Percentiles rank a stretch among this genome's conserved stretches.
Evolutionary conservation across 228 moss, liverwort and hornwort species (phyloP).

Genomic region (Sphagnum fallax): DNA sequence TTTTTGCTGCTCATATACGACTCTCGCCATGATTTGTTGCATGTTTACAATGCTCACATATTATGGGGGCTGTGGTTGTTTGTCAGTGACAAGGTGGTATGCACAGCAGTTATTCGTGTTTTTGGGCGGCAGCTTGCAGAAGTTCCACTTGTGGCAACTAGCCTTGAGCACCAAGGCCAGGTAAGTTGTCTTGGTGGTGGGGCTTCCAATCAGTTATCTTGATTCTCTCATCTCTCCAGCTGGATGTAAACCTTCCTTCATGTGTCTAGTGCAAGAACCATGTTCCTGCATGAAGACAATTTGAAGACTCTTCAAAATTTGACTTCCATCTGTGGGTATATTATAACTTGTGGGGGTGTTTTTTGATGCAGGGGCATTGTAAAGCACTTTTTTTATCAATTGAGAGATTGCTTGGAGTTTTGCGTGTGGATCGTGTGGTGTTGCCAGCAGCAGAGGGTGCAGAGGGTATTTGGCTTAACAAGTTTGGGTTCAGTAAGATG

Average conservation of each 20-base stretch:
- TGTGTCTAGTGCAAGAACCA: too few relatives aligned
- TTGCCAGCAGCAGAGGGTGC: constrained; percentile 96
- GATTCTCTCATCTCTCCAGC: neutral
- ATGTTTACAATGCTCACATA: neutral
- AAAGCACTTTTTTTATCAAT: constrained; percentile 83
- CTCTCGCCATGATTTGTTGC: too few relatives aligned
- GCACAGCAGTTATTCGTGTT: constrained; percentile 50
- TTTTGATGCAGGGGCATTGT: constrained; percentile 69
- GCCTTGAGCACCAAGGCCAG: constrained; percentile 47
- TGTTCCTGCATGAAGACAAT: too few relatives aligned
- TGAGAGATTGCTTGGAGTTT: constrained; percentile 79
- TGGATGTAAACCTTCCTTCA: too few relatives aligned
- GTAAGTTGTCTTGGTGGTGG: constrained; percentile 14
- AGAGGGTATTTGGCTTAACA: constrained; percentile 93
- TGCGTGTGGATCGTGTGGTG: constrained; percentile 77
- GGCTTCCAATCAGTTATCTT: too few relatives aligned
- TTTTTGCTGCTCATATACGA: too few relatives aligned
- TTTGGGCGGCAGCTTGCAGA: constrained; percentile 61
- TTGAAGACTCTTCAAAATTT: too few relatives aligned
- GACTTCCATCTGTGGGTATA: too few relatives aligned
- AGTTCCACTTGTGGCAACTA: constrained; percentile 53
- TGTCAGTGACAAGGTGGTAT: neutral
- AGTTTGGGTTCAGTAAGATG: constrained; percentile 71
- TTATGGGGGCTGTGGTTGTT: neutral
- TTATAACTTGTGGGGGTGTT: too few relatives aligned